These are phyloP conservation scores for Pistacia atlantica DNA, from an alignment of 345 rosid species.

Conservation along the genomic window DNA sequence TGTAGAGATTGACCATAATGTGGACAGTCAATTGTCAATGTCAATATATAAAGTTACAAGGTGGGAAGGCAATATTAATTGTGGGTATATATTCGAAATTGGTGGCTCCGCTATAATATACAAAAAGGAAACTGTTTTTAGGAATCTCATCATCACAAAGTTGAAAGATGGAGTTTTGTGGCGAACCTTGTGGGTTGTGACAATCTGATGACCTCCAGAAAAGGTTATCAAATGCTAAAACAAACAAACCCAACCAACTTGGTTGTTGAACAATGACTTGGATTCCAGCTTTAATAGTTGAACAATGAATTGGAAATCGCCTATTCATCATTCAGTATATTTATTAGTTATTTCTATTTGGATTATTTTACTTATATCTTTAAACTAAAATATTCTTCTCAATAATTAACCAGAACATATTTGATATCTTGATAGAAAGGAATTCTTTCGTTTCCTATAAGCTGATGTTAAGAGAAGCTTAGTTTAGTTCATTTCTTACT, in stretches of 20 bases:
- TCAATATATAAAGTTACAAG: constrained; percentile 24
- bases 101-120: constrained; percentile 49
- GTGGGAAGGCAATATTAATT: constrained; percentile 23
- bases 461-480: too few species aligned
- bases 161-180: constrained; percentile 64
- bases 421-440: too few species aligned
- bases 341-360: neutral
- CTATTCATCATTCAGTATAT: constrained; percentile 7
- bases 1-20: constrained; percentile 34
- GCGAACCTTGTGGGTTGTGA: constrained; percentile 72
- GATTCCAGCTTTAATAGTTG: constrained; percentile 38
- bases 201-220: constrained; percentile 32
- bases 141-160: neutral
- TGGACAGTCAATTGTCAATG: constrained; percentile 33
- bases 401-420: too few species aligned
- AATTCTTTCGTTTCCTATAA: too few species aligned
- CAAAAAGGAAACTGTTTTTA: neutral
- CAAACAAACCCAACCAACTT: constrained; percentile 14
- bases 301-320: constrained; percentile 48
- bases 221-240: constrained; percentile 1
- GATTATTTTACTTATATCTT: too few species aligned
- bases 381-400: too few species aligned
- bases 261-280: constrained; percentile 67
- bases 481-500: too few species aligned
- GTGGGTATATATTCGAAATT: constrained; percentile 55